Percentiles rank a stretch among this genome's conserved stretches.
These are phyloP conservation scores for Chrysosporium keratinophilum DNA, from an alignment of 2,329 filamentous ascomycete genomes.

Conservation along the genomic window DNA sequence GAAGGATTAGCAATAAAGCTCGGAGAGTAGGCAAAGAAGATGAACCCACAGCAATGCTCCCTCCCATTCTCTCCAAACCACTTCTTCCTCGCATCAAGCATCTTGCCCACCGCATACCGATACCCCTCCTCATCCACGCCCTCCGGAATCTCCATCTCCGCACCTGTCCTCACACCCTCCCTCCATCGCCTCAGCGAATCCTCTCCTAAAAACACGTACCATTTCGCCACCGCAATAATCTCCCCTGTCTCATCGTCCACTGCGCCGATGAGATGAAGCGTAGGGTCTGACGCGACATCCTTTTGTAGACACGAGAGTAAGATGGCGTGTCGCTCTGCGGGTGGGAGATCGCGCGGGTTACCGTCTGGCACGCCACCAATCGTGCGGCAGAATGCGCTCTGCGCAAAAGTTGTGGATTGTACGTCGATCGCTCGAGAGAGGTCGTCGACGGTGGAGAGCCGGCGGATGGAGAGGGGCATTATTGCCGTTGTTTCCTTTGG, in stretches of 20 bases:
- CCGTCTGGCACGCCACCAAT: conserved; percentile 5
- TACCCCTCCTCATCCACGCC: conserved; percentile 12
- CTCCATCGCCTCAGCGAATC: conserved; percentile 10
- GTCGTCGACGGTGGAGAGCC: conserved; percentile 9
- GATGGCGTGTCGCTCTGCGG: conserved; percentile 6
- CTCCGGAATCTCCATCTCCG: conserved; percentile 9
- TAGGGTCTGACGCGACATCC: conserved; percentile 6
- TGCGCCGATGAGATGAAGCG: conserved; percentile 11
- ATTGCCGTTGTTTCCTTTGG: background rate
- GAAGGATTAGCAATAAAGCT: background rate
- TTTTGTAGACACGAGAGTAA: conserved; percentile 1
- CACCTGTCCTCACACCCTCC: conserved; percentile 1
- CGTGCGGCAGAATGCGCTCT: conserved; percentile 12
- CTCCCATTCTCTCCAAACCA: conserved; percentile 14
- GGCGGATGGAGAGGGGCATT: conserved; percentile 13
- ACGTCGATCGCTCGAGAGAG: conserved; percentile 11
- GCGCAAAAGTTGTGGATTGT: conserved; percentile 7
- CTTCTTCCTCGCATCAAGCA: conserved; percentile 4
- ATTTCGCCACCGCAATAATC: conserved; percentile 13
- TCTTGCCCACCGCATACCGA: conserved; percentile 6
- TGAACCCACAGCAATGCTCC: conserved; percentile 14
- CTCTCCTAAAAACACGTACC: conserved; percentile 9
- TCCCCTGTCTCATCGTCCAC: conserved; percentile 14
- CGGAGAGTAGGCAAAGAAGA: background rate
- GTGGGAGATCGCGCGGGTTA: conserved; percentile 3